Evolutionary conservation across 768 basidiomycete genomes (phyloP).

Genomic region (Suillus weaverae): DNA sequence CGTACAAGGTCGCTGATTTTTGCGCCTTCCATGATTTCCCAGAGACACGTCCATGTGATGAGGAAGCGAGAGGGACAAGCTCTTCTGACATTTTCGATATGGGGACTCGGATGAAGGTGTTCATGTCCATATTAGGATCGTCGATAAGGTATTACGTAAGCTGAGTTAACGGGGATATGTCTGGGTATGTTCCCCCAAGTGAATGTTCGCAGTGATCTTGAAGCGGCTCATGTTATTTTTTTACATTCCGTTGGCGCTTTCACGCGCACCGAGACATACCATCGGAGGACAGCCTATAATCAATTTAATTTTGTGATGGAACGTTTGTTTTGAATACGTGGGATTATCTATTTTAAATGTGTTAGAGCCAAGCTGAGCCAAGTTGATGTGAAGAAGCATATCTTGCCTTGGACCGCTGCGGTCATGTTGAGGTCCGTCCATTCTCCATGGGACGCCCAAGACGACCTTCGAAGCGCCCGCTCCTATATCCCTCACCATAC

Average conservation of each 20-base stretch:
- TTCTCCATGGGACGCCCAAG: constrained; percentile 39
- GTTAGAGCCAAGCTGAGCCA: not conserved
- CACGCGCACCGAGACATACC: too few relatives aligned
- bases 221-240: not conserved
- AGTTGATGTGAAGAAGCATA: not conserved
- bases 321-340: not conserved
- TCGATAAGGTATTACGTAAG: not conserved
- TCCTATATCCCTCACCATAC: constrained; percentile 40
- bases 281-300: not conserved
- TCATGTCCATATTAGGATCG: not conserved
- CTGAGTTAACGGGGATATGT: not conserved
- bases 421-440: constrained; percentile 44
- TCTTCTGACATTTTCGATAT: not conserved
- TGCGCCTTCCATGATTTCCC: constrained; percentile 66
- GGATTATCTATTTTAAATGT: not conserved
- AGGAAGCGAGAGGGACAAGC: constrained; percentile 45
- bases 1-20: constrained; percentile 54
- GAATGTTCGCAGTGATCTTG: not conserved
- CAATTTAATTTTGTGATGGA: not conserved
- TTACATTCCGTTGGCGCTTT: too few relatives aligned
- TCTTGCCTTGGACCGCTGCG: constrained; percentile 14
- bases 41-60: constrained; percentile 65
- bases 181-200: too few relatives aligned
- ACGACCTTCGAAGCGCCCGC: constrained; percentile 51
- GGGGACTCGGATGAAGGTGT: not conserved